These are phyloP conservation scores for Mycena olivaceomarginata DNA, from an alignment of 768 basidiomycete genomes.

Conservation along the genomic window DNA sequence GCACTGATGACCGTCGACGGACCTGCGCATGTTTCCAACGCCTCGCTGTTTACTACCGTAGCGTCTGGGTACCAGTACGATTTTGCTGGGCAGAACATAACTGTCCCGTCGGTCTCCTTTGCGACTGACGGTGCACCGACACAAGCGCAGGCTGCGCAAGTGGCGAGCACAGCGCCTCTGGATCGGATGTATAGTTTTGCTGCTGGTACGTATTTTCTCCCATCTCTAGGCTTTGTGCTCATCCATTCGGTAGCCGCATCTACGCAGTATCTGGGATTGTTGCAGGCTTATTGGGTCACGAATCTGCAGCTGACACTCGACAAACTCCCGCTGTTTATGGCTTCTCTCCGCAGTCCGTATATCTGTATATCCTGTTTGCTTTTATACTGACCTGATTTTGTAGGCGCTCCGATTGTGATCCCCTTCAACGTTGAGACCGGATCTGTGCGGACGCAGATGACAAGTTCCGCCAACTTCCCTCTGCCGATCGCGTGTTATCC, in stretches of 20 bases:
- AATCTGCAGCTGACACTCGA: slow-evolving; percentile 66
- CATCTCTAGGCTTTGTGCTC: slow-evolving; percentile 3
- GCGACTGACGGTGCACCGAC: slow-evolving; percentile 66
- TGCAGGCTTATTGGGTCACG: slow-evolving; percentile 73
- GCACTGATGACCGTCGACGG: slow-evolving; percentile 62
- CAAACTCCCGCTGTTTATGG: slow-evolving; percentile 68
- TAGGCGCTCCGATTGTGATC: slow-evolving; percentile 43
- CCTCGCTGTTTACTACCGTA: slow-evolving; percentile 61
- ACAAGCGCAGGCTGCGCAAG: slow-evolving; percentile 64
- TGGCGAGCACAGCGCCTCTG: slow-evolving; percentile 64
- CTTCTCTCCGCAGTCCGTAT: slow-evolving; percentile 59
- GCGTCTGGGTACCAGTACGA: slow-evolving; percentile 74
- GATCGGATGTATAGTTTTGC: slow-evolving; percentile 79
- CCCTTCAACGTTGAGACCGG: slow-evolving; percentile 49
- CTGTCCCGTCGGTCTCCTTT: slow-evolving; percentile 67
- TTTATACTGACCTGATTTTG: slow-evolving; percentile 4
- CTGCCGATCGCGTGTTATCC: slow-evolving; percentile 79
- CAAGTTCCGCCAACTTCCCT: slow-evolving; percentile 69
- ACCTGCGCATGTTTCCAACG: slow-evolving; percentile 54
- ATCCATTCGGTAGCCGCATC: slow-evolving; percentile 69
- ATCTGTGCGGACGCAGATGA: slow-evolving; percentile 63
- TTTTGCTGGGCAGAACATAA: slow-evolving; percentile 74
- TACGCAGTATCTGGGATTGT: slow-evolving; percentile 66
- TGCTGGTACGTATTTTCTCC: slow-evolving; percentile 63
- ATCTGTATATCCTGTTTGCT: slow-evolving; percentile 67